phyloP scores from a whole-genome alignment of 371 early-diverging fungal genomes.

The Smittium mucronatum region DNA sequence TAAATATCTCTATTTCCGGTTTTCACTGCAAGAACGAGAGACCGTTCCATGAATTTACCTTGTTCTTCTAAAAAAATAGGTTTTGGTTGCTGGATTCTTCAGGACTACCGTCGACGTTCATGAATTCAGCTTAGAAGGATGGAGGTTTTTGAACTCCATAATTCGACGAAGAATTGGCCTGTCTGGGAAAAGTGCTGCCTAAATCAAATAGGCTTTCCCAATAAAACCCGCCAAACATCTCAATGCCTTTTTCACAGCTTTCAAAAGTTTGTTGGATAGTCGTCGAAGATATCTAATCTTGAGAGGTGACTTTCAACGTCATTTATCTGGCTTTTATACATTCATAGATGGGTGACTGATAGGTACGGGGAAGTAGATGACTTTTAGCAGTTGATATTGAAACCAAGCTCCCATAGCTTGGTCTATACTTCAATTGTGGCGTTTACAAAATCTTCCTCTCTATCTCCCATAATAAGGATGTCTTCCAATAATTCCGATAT shows the following conservation, averaged over 20 bases:
- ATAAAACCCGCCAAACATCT: background rate
- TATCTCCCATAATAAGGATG: background rate
- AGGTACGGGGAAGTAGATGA: background rate
- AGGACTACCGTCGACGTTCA: background rate
- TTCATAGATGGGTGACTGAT: background rate
- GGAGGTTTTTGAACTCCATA: background rate
- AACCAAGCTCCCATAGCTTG: background rate
- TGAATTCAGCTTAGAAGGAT: background rate
- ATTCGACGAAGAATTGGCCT: background rate
- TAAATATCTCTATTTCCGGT: background rate
- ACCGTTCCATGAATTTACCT: background rate
- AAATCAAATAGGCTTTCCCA: background rate
- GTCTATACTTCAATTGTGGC: background rate
- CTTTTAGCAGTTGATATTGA: background rate
- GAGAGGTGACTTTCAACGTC: background rate
- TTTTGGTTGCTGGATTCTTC: background rate
- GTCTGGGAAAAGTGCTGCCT: background rate
- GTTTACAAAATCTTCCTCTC: background rate
- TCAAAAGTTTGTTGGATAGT: background rate
- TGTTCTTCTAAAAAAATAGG: background rate
- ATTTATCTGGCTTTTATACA: background rate
- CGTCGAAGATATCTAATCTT: background rate
- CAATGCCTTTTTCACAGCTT: background rate
- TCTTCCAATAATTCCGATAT: background rate
- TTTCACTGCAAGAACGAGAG: background rate